These are phyloP conservation scores for Myotisia sp. DNA, from an alignment of 2,329 filamentous ascomycete genomes.

Conservation along the genomic window DNA sequence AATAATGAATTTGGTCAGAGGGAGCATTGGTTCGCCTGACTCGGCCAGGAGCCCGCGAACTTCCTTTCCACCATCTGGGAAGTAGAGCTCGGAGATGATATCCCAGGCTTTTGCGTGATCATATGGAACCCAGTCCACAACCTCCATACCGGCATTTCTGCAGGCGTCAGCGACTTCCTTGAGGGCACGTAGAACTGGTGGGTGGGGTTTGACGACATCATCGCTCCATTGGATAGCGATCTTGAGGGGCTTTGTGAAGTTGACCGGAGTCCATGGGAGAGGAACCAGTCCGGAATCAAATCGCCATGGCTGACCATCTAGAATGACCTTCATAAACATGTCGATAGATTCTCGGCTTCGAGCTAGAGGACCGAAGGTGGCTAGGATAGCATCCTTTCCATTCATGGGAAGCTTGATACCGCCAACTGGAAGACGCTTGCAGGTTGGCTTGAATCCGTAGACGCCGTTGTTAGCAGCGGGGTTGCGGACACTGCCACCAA, in stretches of 20 bases:
- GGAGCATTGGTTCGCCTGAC: slow-evolving; percentile 44
- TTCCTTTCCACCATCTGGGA: slow-evolving; percentile 45
- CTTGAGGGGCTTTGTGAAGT: slow-evolving; percentile 21
- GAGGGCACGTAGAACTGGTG: slow-evolving; percentile 45
- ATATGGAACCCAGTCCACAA: slow-evolving; percentile 27
- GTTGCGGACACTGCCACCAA: slow-evolving; percentile 35
- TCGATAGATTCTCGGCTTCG: slow-evolving; percentile 34
- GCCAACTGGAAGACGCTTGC: slow-evolving; percentile 36
- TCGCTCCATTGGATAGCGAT: slow-evolving; percentile 37
- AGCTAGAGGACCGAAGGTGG: slow-evolving; percentile 49
- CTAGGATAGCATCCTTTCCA: slow-evolving; percentile 26
- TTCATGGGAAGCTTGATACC: slow-evolving; percentile 25
- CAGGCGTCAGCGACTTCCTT: slow-evolving; percentile 22
- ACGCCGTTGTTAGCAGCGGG: slow-evolving; percentile 38
- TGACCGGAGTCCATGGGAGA: slow-evolving; percentile 23
- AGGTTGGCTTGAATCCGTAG: slow-evolving; percentile 38
- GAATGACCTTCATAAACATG: slow-evolving; percentile 21
- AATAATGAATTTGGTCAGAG: slow-evolving; percentile 45
- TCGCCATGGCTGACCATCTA: slow-evolving; percentile 24
- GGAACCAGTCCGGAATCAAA: slow-evolving; percentile 24
- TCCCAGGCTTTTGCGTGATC: slow-evolving; percentile 38
- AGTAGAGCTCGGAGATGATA: slow-evolving; percentile 37
- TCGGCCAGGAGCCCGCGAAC: slow-evolving; percentile 37
- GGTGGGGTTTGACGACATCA: slow-evolving; percentile 39
- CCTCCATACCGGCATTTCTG: slow-evolving; percentile 13